Percentiles rank a stretch among this genome's conserved stretches.
phyloP scores from a whole-genome alignment of 176 grass and related monocot species.

The Phoenix dactylifera region DNA sequence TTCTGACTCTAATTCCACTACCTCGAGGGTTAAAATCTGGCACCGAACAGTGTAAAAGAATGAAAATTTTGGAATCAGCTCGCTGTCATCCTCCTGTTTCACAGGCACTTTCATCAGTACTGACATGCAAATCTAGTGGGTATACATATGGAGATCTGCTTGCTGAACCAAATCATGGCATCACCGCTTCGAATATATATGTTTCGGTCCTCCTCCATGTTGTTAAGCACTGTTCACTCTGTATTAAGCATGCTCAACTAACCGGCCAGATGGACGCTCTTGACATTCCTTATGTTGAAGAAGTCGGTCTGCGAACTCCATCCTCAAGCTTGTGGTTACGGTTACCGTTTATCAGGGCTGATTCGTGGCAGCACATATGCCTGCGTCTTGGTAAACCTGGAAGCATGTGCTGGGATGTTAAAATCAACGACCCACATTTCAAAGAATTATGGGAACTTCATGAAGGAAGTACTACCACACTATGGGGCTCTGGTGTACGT shows the following conservation, averaged over 20 bases:
- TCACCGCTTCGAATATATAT: constrained; percentile 52
- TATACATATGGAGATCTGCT: constrained; percentile 56
- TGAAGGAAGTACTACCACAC: constrained; percentile 53
- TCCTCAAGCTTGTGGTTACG: constrained; percentile 89
- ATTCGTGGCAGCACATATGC: constrained; percentile 97
- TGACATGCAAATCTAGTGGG: constrained; percentile 31
- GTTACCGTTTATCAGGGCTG: constrained; percentile 74
- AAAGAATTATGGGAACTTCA: constrained; percentile 84
- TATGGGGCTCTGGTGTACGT: constrained; percentile 70
- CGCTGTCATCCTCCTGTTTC: constrained; percentile 25
- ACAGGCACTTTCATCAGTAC: constrained; percentile 30
- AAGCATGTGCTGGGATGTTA: constrained; percentile 98
- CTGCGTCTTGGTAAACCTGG: constrained; percentile 84
- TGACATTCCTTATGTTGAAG: constrained; percentile 87
- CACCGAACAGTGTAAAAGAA: constrained; percentile 38
- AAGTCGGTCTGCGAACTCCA: constrained; percentile 58
- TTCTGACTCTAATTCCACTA: constrained; percentile 50
- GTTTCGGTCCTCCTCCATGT: constrained; percentile 78
- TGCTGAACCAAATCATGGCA: constrained; percentile 45
- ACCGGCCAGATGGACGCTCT: constrained; percentile 92
- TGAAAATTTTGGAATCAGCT: constrained; percentile 42
- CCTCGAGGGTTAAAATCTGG: constrained; percentile 37
- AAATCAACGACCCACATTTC: constrained; percentile 85
- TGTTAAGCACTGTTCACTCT: constrained; percentile 70
- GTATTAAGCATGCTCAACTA: constrained; percentile 94